phyloP scores from a whole-genome alignment of 148 eudicot species.

The Dysphania ambrosioides region DNA sequence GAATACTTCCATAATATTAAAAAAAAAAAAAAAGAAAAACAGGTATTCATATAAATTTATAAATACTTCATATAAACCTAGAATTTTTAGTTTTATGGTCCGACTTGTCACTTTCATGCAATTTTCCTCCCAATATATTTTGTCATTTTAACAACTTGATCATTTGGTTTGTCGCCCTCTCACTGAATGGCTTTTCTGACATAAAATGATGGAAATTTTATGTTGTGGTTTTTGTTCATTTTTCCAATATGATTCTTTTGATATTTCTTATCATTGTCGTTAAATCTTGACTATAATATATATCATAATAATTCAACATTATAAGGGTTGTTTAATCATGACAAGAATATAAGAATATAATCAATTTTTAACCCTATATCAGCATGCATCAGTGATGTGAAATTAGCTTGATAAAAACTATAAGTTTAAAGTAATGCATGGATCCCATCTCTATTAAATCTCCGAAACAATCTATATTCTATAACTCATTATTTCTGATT shows the following conservation, averaged over 20 bases:
- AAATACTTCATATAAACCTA: too few relatives aligned
- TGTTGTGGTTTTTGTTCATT: not conserved
- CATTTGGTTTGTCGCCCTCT: conserved; percentile 14
- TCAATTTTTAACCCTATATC: too few relatives aligned
- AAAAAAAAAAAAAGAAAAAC: too few relatives aligned
- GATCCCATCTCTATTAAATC: too few relatives aligned
- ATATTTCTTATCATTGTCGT: conserved; percentile 1
- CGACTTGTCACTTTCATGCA: conserved; percentile 20
- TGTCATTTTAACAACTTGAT: conserved; percentile 9
- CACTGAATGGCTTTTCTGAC: not conserved
- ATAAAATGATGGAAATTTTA: not conserved
- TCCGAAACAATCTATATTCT: too few relatives aligned
- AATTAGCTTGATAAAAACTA: too few relatives aligned
- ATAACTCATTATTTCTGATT: too few relatives aligned
- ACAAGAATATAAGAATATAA: too few relatives aligned
- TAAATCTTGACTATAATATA: not conserved
- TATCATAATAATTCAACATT: not conserved
- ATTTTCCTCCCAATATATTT: conserved; percentile 7
- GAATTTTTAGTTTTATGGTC: not conserved
- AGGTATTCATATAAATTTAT: too few relatives aligned
- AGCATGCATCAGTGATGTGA: too few relatives aligned
- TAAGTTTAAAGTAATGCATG: too few relatives aligned
- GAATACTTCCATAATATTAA: not conserved
- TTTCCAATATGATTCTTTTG: not conserved
- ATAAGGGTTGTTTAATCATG: too few relatives aligned